These are phyloP conservation scores for Syzygium aromaticum DNA, from an alignment of 345 rosid genomes.

Conservation along the genomic window DNA sequence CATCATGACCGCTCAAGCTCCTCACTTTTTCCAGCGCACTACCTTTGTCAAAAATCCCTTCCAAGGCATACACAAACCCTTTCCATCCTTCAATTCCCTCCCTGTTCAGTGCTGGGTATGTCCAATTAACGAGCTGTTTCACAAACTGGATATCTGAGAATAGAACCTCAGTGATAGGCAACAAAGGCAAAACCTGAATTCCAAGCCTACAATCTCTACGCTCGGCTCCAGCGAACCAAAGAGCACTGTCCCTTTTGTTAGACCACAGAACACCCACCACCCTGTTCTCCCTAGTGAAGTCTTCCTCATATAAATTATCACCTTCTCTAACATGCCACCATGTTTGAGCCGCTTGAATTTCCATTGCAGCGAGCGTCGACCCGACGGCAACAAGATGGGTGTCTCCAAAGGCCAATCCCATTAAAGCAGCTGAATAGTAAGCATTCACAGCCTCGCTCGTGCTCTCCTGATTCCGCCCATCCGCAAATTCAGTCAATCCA, in stretches of 20 bases:
- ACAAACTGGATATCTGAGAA: constrained; percentile 54
- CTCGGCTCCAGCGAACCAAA: constrained; percentile 83
- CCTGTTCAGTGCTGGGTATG: constrained; percentile 56
- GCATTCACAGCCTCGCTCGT: constrained; percentile 92
- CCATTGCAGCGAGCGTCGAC: constrained; percentile 58
- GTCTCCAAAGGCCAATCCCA: constrained; percentile 94
- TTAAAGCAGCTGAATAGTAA: constrained; percentile 82
- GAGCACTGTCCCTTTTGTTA: constrained; percentile 80
- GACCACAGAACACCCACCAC: constrained; percentile 85
- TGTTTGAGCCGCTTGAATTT: constrained; percentile 78
- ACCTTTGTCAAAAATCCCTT: constrained; percentile 57
- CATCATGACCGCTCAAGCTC: constrained; percentile 48
- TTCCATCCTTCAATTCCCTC: constrained; percentile 88
- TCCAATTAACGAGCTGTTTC: constrained; percentile 75
- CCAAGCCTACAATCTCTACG: constrained; percentile 85
- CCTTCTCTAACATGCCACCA: constrained; percentile 92
- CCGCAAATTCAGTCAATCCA: constrained; percentile 76
- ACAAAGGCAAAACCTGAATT: constrained; percentile 70
- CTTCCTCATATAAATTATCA: constrained; percentile 40
- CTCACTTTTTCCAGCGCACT: constrained; percentile 54
- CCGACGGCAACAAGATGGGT: constrained; percentile 57
- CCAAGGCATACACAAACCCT: constrained; percentile 78
- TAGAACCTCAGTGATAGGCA: constrained; percentile 61
- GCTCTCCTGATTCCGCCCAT: constrained; percentile 90
- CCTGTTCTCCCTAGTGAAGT: constrained; percentile 68